Evolutionary conservation across 768 basidiomycete species (phyloP).

Genomic region (Pleurotus ostreatus): DNA sequence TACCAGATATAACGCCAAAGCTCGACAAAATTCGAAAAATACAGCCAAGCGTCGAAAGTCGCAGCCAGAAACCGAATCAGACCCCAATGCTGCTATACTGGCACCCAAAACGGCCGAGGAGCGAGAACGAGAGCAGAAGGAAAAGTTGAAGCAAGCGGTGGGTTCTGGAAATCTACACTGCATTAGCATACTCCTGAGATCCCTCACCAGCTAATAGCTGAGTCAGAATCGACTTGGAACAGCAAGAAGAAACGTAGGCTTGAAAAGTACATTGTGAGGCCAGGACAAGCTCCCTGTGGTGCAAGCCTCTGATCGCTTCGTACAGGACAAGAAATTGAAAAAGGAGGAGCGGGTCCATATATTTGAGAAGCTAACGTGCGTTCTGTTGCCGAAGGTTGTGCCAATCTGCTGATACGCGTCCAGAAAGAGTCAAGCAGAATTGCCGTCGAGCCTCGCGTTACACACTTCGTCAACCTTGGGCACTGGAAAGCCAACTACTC

Average conservation of each 20-base stretch:
- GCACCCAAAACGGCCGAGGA: constrained; percentile 56
- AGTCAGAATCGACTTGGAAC: constrained; percentile 70
- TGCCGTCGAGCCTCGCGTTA: constrained; percentile 53
- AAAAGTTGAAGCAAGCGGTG: constrained; percentile 62
- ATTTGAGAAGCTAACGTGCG: constrained; percentile 80
- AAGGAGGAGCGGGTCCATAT: constrained; percentile 79
- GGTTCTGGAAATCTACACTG: not conserved
- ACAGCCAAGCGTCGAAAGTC: constrained; percentile 40
- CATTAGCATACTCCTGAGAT: no score
- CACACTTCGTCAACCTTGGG: constrained; percentile 84
- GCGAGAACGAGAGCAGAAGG: constrained; percentile 56
- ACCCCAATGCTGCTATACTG: constrained; percentile 58
- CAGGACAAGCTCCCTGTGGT: not conserved
- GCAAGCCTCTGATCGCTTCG: not conserved
- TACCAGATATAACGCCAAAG: constrained; percentile 58
- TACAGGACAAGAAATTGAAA: constrained; percentile 85
- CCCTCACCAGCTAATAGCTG: constrained; percentile 35
- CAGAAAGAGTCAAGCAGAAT: constrained; percentile 75
- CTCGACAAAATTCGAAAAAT: constrained; percentile 52
- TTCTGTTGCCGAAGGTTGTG: constrained; percentile 14
- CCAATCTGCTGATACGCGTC: constrained; percentile 19
- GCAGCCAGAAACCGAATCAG: constrained; percentile 23
- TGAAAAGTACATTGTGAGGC: constrained; percentile 86
- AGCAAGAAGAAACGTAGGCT: constrained; percentile 85
- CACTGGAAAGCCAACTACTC: constrained; percentile 60